Base-by-base conservation (phyloP, 2,329 filamentous ascomycete genomes). In the Dothistroma pini region DNA sequence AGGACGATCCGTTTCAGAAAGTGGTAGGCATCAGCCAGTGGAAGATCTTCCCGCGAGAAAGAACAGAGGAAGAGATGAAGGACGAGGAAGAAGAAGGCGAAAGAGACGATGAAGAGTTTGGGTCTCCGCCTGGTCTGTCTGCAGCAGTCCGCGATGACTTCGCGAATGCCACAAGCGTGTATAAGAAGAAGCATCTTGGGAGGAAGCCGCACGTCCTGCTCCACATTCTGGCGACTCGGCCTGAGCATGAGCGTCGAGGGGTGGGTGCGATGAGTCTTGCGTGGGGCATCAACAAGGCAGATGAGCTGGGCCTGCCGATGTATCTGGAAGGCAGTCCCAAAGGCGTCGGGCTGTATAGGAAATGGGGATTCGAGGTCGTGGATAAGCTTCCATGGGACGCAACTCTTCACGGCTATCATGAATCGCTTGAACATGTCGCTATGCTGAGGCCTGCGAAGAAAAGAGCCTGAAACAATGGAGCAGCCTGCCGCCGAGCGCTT, bases 251-350 rank as follows among this genome's bases (percentile, higher is more conserved):
- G 19, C 63, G 76, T 1, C 72, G 72, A 35, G 79, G 79, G 0
- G 75, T 77, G 4, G 79, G 72, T 0, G 70, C 56, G 2, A 61
- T 77, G 62, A 62, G 76, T 29, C 38, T 80, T 61, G 63, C 76
- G 19, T 76, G 74, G 73, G 79, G 77, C 0, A 35, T 76, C 12
- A 62, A 72, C 32, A 71, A 74, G 57, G 78, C 77, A 34, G 78
- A 80, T 65, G 61, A 70, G 51, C 65, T 75, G 53, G 73, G 74
- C 0, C 41, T 79, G 53, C 67, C 69, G 14, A 68, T 68, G 2
- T 81, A 78, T 68, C 55, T 81, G 35, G 77, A 79, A 63, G 71
- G 74, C 7, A 76, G 71, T n/a, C 65, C 70, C 25, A 65, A 68
- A 53, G 79, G 75, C 0, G 69, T 71, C 57, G 68, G 69, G 10